Percentiles rank a stretch among this genome's conserved stretches.
These are phyloP conservation scores for Ceratocystis eucalypticola DNA, from an alignment of 2,329 filamentous ascomycete genomes.

Conservation along the genomic window DNA sequence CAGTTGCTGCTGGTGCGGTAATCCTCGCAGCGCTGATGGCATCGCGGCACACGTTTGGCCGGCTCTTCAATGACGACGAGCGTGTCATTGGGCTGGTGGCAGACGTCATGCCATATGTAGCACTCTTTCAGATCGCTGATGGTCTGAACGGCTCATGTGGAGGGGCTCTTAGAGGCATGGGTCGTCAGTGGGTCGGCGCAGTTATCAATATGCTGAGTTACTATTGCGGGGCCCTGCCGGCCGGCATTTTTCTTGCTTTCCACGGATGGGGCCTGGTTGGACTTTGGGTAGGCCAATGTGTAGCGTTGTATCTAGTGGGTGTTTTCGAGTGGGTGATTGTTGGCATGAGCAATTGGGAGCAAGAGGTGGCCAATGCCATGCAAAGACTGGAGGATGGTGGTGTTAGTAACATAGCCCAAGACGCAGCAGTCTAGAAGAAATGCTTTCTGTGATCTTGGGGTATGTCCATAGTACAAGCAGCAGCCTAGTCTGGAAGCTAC, in stretches of 20 bases:
- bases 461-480: no score
- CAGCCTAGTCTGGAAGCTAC: no score
- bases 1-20: constrained; percentile 51
- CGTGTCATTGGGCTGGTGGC: constrained; percentile 59
- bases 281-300: constrained; percentile 72
- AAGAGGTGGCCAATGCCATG: constrained; percentile 58
- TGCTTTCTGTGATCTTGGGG: not conserved
- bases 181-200: constrained; percentile 71
- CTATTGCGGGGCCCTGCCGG: constrained; percentile 65
- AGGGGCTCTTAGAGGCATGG: constrained; percentile 69
- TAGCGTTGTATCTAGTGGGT: constrained; percentile 69
- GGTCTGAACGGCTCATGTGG: constrained; percentile 77
- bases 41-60: constrained; percentile 58
- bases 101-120: constrained; percentile 71
- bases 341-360: constrained; percentile 61
- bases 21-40: constrained; percentile 58
- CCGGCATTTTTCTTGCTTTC: constrained; percentile 75
- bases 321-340: constrained; percentile 68
- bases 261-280: constrained; percentile 72
- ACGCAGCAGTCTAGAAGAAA: not conserved
- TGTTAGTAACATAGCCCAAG: not conserved
- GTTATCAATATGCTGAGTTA: constrained; percentile 72
- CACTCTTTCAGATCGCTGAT: constrained; percentile 81
- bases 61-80: constrained; percentile 68
- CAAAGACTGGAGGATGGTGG: constrained; percentile 45